Conservation (phyloP, 257 asterid genomes). For the Datura wrightii region DNA sequence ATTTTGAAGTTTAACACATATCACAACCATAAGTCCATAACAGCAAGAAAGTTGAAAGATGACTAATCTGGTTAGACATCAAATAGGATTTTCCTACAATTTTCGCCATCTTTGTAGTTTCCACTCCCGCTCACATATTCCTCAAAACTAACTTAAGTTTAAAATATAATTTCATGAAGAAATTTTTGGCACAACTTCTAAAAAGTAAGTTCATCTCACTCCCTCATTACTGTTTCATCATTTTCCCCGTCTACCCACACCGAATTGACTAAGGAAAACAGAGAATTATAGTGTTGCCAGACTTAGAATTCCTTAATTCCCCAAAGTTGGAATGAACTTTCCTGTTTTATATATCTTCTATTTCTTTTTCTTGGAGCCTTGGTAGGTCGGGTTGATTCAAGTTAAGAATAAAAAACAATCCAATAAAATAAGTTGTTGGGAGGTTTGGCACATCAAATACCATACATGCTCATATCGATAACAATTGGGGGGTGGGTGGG, state of each 20-base stretch:
- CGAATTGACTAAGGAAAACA: background rate
- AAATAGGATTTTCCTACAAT: background rate
- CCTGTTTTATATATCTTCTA: background rate
- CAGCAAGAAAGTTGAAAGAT: background rate
- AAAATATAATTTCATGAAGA: background rate
- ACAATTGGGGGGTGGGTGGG: background rate
- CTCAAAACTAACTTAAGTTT: background rate
- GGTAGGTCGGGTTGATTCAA: background rate
- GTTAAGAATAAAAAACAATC: background rate
- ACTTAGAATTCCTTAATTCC: background rate
- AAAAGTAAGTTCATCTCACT: background rate
- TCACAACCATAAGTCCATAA: slow-evolving; percentile 14
- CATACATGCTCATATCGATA: background rate
- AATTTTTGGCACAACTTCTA: background rate
- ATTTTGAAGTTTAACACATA: background rate
- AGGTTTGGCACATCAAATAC: background rate
- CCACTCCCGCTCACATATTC: background rate
- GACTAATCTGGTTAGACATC: slow-evolving; percentile 6
- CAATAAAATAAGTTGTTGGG: background rate
- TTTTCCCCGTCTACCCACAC: background rate
- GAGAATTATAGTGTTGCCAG: background rate
- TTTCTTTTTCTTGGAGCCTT: background rate
- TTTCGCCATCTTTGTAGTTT: background rate
- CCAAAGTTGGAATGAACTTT: background rate
- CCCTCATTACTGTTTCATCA: background rate